phyloP scores from a whole-genome alignment of 768 basidiomycete genomes.

The Leccinum imitatum region DNA sequence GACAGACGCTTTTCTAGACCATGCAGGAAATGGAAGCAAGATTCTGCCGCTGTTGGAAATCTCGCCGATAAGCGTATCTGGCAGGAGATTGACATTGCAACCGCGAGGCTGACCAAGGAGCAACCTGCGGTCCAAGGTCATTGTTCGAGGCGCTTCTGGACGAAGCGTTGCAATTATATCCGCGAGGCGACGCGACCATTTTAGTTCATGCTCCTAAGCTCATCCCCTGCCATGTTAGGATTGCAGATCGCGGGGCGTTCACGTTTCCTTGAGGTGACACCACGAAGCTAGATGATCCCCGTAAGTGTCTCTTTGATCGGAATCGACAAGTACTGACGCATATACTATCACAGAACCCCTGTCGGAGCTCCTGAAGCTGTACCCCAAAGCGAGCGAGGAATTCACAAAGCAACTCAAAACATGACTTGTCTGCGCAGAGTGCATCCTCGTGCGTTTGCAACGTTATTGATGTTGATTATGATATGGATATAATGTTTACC shows the following conservation, averaged over 20 bases:
- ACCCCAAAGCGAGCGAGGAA: slow-evolving; percentile 16
- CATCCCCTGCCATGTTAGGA: slow-evolving; percentile 2
- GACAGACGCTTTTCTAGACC: slow-evolving; percentile 22
- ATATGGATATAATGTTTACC: not conserved
- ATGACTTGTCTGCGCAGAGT: slow-evolving; percentile 15
- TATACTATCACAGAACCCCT: slow-evolving; percentile 12
- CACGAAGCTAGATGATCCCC: not conserved
- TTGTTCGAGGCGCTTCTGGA: slow-evolving; percentile 29
- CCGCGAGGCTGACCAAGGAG: slow-evolving; percentile 5
- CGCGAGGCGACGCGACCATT: slow-evolving; percentile 23
- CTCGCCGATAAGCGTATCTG: rapidly evolving
- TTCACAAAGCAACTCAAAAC: not conserved
- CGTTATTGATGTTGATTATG: not conserved
- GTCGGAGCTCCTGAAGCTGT: not conserved
- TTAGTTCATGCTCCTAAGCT: not conserved
- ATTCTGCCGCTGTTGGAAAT: slow-evolving; percentile 2
- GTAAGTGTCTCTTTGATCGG: not conserved
- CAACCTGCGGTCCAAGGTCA: slow-evolving; percentile 11
- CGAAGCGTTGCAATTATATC: slow-evolving; percentile 21
- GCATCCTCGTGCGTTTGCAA: slow-evolving; percentile 8
- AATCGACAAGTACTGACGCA: not conserved
- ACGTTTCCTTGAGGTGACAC: not conserved
- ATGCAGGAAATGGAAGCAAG: slow-evolving; percentile 26
- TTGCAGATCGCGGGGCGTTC: slow-evolving; percentile 19
- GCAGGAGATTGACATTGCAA: not conserved